These are phyloP conservation scores for Aspergillus indologenus DNA, from an alignment of 495 filamentous ascomycete species.

Conservation along the genomic window DNA sequence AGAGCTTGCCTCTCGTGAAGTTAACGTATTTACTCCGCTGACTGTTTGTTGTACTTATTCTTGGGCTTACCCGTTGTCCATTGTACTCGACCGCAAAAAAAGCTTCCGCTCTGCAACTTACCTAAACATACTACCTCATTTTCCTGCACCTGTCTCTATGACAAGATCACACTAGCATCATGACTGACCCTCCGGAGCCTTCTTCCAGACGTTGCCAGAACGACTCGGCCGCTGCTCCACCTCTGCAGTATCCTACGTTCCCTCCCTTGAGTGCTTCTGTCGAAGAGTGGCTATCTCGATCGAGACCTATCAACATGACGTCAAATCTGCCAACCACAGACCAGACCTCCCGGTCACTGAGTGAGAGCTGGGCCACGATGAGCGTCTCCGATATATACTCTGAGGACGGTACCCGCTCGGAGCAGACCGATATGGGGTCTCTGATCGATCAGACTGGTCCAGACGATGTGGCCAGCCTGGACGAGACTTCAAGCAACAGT, in stretches of 20 bases:
- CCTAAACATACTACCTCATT: constrained; percentile 1
- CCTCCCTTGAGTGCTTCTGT: constrained; percentile 46
- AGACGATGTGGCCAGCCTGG: constrained; percentile 49
- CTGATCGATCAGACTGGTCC: constrained; percentile 42
- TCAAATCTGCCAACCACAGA: constrained; percentile 25
- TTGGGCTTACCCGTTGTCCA: constrained; percentile 16
- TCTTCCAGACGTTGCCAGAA: constrained; percentile 29
- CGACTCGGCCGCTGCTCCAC: constrained; percentile 26
- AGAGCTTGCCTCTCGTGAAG: constrained; percentile 10
- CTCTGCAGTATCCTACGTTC: constrained; percentile 45
- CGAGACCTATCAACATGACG: constrained; percentile 43
- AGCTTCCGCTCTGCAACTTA: constrained; percentile 15
- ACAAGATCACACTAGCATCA: constrained; percentile 23
- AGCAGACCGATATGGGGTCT: constrained; percentile 45
- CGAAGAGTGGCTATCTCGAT: constrained; percentile 48
- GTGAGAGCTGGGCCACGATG: constrained; percentile 49
- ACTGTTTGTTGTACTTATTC: constrained; percentile 12
- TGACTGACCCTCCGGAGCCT: constrained; percentile 44
- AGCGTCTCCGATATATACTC: constrained; percentile 45
- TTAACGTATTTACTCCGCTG: constrained; percentile 18
- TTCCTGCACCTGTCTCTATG: constrained; percentile 22
- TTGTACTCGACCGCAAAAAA: constrained; percentile 18
- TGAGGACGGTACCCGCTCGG: constrained; percentile 45
- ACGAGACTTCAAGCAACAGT: constrained; percentile 40
- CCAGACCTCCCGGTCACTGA: constrained; percentile 31